These are phyloP conservation scores for Alternaria sp. DNA, from an alignment of 2,329 filamentous ascomycete species.

Conservation along the genomic window DNA sequence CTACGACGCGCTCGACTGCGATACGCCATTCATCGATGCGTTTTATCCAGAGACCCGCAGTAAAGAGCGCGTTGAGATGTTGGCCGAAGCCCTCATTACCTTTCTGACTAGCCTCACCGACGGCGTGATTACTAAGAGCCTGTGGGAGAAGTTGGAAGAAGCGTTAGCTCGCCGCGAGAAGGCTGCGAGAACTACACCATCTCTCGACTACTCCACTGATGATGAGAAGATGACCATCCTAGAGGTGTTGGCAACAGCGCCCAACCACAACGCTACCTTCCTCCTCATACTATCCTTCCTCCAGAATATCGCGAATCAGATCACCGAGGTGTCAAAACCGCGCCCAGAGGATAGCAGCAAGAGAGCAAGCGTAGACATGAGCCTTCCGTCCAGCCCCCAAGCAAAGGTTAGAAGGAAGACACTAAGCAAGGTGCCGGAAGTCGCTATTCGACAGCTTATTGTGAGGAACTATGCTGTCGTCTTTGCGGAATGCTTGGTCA, in stretches of 20 bases:
- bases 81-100: conserved; percentile 74
- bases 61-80: conserved; percentile 74
- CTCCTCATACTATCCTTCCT: conserved; percentile 86
- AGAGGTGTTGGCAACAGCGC: conserved; percentile 72
- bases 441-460: conserved; percentile 65
- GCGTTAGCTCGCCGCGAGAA: conserved; percentile 49
- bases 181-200: conserved; percentile 48
- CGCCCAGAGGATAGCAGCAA: conserved; percentile 27
- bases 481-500: conserved; percentile 71
- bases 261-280: conserved; percentile 87
- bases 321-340: conserved; percentile 48
- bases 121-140: conserved; percentile 73
- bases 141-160: conserved; percentile 66
- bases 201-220: conserved; percentile 49
- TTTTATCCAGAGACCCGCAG: conserved; percentile 68
- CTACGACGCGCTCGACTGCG: conserved; percentile 76
- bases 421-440: conserved; percentile 56
- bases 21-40: conserved; percentile 66
- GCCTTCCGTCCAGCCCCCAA: conserved; percentile 41
- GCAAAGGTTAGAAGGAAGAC: conserved; percentile 49
- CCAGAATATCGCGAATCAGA: conserved; percentile 64
- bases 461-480: conserved; percentile 70
- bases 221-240: conserved; percentile 70
- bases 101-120: conserved; percentile 81
- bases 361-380: conserved; percentile 37